Conservation (phyloP, 1,139 yeast genomes). For the Hansenula lynferdii region DNA sequence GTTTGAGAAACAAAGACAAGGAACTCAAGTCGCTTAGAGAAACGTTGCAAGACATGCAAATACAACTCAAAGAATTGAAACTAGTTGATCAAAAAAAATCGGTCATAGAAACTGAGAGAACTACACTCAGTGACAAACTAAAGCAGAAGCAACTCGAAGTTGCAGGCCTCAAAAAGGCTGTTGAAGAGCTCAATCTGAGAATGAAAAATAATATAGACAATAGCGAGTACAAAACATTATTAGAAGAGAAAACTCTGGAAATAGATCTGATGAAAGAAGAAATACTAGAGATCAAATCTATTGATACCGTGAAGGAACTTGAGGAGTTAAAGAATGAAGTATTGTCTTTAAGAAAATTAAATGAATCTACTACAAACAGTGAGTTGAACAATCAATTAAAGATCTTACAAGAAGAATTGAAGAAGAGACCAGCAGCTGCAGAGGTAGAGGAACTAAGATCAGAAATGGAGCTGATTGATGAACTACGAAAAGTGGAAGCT, state of each 20-base stretch:
- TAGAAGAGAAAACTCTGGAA: constrained; percentile 26
- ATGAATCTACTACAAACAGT: constrained; percentile 12
- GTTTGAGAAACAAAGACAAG: background rate
- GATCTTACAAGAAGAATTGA: constrained; percentile 19
- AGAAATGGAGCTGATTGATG: constrained; percentile 18
- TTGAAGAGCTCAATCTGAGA: background rate
- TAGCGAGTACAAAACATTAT: constrained; percentile 3
- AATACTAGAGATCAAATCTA: constrained; percentile 20
- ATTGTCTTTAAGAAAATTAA: constrained; percentile 4
- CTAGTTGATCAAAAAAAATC: constrained; percentile 1
- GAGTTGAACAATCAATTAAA: constrained; percentile 18
- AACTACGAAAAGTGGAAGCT: constrained; percentile 17
- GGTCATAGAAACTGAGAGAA: constrained; percentile 16
- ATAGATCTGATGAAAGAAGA: constrained; percentile 24
- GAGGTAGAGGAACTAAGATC: constrained; percentile 19
- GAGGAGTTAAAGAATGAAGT: constrained; percentile 10
- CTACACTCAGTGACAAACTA: constrained; percentile 30
- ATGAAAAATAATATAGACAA: background rate
- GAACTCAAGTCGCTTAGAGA: background rate
- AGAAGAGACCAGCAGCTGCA: constrained; percentile 12
- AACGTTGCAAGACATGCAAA: background rate
- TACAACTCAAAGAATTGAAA: background rate
- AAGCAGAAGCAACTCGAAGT: constrained; percentile 26
- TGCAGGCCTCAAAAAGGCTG: constrained; percentile 23
- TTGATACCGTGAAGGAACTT: constrained; percentile 6